Evolutionary conservation across 129 eudicot species (phyloP), one percentile per base, ranked within the genome.

Genomic region (Sambucus nigra): DNA sequence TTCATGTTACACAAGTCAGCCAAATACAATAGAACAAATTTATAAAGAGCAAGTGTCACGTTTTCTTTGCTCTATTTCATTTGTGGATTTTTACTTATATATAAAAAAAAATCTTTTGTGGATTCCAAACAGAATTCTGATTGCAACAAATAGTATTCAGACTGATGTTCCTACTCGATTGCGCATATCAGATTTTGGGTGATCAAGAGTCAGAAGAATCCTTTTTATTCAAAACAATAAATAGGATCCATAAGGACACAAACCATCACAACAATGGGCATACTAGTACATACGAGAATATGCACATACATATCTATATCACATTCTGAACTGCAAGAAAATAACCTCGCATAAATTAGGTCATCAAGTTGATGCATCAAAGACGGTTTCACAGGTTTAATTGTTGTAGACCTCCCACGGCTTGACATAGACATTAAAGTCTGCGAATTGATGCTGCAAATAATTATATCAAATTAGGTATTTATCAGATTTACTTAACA

Each of bases 371-470:
- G 47, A 41, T 33, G 42, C 56, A 11, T 26, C 27, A 47, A n/a
- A 22, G 27, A 46, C 21, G 38, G 62, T 25, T 14, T 26, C 25
- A 12, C 49, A 20, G 20, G 46, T 25, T 53, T 45, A 66, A 53
- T 61, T 51, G 45, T 19, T 45, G 56, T 24, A 55, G 18, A 32
- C 69, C 28, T 69, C 85, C 74, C 80, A 69, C 57, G 46, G 39
- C 40, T 58, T 73, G 7, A 65, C 70, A 56, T 31, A 35, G 16
- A 19, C 27, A 52, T 68, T 57, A 49, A 71, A 55, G 25, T 71
- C 64, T 13, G 55, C 53, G 38, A 64, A 57, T 27, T 63, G 84
- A 59, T 58, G 69, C 87, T 80, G 87, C 76, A 80, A 25, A 25
- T 5, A 11, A 15, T 7, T 5, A 23, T 25, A 16, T 2, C 20